Percentiles rank a stretch among this genome's conserved stretches.
These are phyloP conservation scores for Hemileia vastatrix DNA, from an alignment of 1,284 basidiomycete genomes.

Conservation along the genomic window DNA sequence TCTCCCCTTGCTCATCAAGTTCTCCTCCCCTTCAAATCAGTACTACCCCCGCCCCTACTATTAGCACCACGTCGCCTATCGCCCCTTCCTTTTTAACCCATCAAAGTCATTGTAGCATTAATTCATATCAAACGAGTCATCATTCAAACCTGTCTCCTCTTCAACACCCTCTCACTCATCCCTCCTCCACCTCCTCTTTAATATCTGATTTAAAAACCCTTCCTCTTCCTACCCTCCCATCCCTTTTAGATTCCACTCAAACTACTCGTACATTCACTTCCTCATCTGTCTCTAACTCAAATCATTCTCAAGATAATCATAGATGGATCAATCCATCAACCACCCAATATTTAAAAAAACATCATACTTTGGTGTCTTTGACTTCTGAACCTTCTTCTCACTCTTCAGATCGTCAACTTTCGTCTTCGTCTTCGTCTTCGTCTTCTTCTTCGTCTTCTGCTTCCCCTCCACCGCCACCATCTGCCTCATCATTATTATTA, in stretches of 20 bases:
- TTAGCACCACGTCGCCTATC: too few relatives aligned
- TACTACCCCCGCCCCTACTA: too few relatives aligned
- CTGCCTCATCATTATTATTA: too few relatives aligned
- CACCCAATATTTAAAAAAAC: neutral
- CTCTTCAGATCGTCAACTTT: neutral
- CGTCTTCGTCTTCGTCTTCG: conserved; percentile 1
- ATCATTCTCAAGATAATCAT: too few relatives aligned
- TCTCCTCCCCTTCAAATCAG: too few relatives aligned
- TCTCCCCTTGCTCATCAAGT: too few relatives aligned
- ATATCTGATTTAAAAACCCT: conserved; percentile 3
- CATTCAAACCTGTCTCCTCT: conserved; percentile 30
- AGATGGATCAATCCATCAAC: neutral
- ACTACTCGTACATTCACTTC: neutral
- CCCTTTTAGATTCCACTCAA: neutral
- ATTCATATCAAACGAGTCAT: neutral
- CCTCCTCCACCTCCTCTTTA: conserved; percentile 15
- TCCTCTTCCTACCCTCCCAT: neutral
- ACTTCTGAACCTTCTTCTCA: neutral
- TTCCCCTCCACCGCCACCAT: too few relatives aligned
- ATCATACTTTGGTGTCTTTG: neutral
- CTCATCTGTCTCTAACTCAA: conserved; percentile 1
- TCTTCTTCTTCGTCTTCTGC: too few relatives aligned
- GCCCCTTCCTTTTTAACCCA: too few relatives aligned
- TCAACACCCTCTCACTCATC: conserved; percentile 28
- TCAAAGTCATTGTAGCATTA: too few relatives aligned